phyloP scores from a whole-genome alignment of 2,329 filamentous ascomycete genomes.

The Aspergillus bombycis region DNA sequence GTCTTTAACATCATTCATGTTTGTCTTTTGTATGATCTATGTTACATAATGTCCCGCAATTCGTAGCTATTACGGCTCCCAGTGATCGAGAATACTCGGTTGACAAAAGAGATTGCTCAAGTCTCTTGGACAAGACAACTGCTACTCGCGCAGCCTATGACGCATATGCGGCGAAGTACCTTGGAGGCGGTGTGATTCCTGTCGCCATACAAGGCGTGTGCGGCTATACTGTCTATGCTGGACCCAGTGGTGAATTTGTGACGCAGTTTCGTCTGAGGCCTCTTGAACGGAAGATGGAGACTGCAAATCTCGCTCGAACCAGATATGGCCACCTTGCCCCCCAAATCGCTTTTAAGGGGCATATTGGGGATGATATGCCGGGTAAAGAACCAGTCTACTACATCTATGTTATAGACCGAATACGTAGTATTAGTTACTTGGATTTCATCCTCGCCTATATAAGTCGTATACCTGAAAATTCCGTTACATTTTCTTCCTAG shows the following conservation, averaged over 20 bases:
- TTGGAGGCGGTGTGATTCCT: constrained; percentile 34
- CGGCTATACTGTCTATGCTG: constrained; percentile 47
- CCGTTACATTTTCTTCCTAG: constrained; percentile 33
- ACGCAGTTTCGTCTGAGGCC: constrained; percentile 39
- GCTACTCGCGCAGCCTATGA: constrained; percentile 25
- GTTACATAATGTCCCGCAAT: neutral
- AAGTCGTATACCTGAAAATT: constrained; percentile 36
- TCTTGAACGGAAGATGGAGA: no score
- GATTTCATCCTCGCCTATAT: constrained; percentile 38
- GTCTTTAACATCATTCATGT: no score
- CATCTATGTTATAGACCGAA: constrained; percentile 40
- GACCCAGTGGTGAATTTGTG: constrained; percentile 36
- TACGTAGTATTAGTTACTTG: constrained; percentile 40
- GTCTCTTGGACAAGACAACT: constrained; percentile 27
- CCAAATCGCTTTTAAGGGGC: constrained; percentile 30
- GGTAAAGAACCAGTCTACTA: constrained; percentile 38
- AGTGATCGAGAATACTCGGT: constrained; percentile 18
- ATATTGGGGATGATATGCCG: constrained; percentile 29
- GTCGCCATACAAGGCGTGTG: constrained; percentile 42
- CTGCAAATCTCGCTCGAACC: constrained; percentile 32
- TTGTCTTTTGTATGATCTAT: no score
- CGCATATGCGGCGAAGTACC: constrained; percentile 30
- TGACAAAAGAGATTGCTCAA: constrained; percentile 23
- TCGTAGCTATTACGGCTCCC: constrained; percentile 7
- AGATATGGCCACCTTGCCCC: constrained; percentile 39